Evolutionary conservation across 257 asterid species (phyloP), one percentile per base, ranked within the genome.

Genomic region (Solanum arcanum): DNA sequence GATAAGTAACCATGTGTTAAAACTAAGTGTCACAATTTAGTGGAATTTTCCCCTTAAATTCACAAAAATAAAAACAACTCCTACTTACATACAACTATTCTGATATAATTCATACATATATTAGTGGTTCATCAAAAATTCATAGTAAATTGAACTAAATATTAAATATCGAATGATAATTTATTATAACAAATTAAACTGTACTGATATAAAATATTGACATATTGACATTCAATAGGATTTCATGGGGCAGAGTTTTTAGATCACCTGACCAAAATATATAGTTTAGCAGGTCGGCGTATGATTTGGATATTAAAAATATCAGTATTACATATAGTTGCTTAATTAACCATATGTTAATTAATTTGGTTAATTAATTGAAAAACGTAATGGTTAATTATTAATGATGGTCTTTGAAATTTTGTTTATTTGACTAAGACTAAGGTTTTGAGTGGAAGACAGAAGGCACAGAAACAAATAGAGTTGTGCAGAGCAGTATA

Each of bases 381-480:
- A 47, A 46, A 11, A 16, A 47, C 29, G 11, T 5, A 14, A 47
- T 83, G 86, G 86, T 84, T 84, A n/a, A 68, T 62, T 81, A 44
- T 86, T 16, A 68, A n/a, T 52, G 42, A 88, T 88, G 89, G 88
- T 62, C 88, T 89, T 91, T 89, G 93, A 94, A 91, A 89, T 62
- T 14, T 41, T 84, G 66, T 91, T 27, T 23, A 89, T 91, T 94
- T 93, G 95, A 94, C 95, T 91, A 90, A 87, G 76, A 72, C 29
- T 90, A 41, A 20, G 44, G 70, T 88, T 81, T 89, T 90, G 87
- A 94, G 98, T 93, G 98, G 97, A 95, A 93, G 97, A 95, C 95
- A 92, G 88, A 91, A 90, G 91, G 98, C 96, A 94, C 96, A 94
- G 95, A 94, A 94, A 91, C 94, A 92, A 90, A 93, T 91, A 88